Base-by-base conservation (phyloP, 108 stramenopile species). In the Fragilariopsis cylindrus region DNA sequence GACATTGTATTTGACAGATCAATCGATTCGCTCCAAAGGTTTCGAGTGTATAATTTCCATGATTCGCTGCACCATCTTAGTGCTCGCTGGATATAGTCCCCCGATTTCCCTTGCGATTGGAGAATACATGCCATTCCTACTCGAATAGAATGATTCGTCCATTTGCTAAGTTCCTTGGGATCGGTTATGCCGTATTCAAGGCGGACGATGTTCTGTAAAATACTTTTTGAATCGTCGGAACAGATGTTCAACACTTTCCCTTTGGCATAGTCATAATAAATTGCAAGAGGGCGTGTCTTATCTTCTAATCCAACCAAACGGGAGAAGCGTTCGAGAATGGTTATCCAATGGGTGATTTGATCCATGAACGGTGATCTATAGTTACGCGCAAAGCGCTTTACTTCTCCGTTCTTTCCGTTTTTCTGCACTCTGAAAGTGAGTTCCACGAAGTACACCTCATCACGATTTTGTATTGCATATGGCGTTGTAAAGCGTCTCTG, bases 1-100 rank as follows among this genome's bases (percentile, higher is more conserved):
- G 30, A 30, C 30, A 30, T 30, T 30, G 30, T 30, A 30, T 30
- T 30, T 30, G 30, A 30, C 30, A 30, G 2, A 0, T 30, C 30
- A 30, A 30, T 30, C 30, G 30, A 30, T 30, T 30, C 30, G 30
- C 30, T 30, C 30, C 30, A 39, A 47, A 67, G 52, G 52, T 53
- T 53, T 12, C 52, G 52, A 53, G 52, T 53, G 52, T 53, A 53
- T 12, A n/a, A 15, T 53, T n/a, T 53, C 52, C 52, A 53, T 53
- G 12, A 1, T 12, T 53, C 52, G 52, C 15, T 15, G 12, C n/a
- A 15, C 52, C 52, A 53, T 15, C 52, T 12, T 15, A 53, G 52
- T 12, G 15, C 15, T 53, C n/a, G 52, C 52, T 53, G 52, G 52
- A 53, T 53, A 12, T 53, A n/a, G 52, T 53, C 15, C 12, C n/a